phyloP scores from a whole-genome alignment of 768 basidiomycete genomes.

The Phylloporus rhodoxanthus region DNA sequence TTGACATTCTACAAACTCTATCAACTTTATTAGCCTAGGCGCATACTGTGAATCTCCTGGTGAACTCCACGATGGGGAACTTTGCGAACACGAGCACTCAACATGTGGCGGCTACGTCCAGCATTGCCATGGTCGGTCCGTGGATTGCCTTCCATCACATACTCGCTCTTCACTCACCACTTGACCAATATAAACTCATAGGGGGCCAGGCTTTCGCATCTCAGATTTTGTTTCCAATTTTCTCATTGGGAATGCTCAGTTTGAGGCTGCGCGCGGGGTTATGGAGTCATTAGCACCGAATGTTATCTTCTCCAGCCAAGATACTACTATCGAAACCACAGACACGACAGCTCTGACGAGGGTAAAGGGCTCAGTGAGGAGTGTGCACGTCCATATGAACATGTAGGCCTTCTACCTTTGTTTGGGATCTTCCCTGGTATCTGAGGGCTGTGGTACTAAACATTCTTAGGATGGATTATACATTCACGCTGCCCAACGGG shows the following conservation, averaged over 20 bases:
- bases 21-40: conserved; percentile 38
- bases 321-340: conserved; percentile 15
- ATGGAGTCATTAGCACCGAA: conserved; percentile 39
- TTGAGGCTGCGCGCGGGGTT: conserved; percentile 58
- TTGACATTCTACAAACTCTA: conserved; percentile 1
- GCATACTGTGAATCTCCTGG: conserved; percentile 78
- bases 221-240: conserved; percentile 74
- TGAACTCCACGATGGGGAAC: conserved; percentile 55
- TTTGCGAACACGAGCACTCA: conserved; percentile 65
- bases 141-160: neutral
- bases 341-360: conserved; percentile 31
- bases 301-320: conserved; percentile 14
- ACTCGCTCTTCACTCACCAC: neutral
- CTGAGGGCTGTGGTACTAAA: neutral
- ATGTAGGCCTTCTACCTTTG: conserved; percentile 44
- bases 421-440: neutral
- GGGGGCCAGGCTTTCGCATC: conserved; percentile 69
- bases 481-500: conserved; percentile 61
- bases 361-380: conserved; percentile 57
- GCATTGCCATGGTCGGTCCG: conserved; percentile 67
- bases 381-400: conserved; percentile 63
- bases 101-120: conserved; percentile 67
- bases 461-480: conserved; percentile 49
- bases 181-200: conserved; percentile 17
- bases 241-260: conserved; percentile 67